Percentiles rank a stretch among this genome's conserved stretches.
These are phyloP conservation scores for Filosporella fistucella DNA, from an alignment of 495 filamentous ascomycete species.

Conservation along the genomic window DNA sequence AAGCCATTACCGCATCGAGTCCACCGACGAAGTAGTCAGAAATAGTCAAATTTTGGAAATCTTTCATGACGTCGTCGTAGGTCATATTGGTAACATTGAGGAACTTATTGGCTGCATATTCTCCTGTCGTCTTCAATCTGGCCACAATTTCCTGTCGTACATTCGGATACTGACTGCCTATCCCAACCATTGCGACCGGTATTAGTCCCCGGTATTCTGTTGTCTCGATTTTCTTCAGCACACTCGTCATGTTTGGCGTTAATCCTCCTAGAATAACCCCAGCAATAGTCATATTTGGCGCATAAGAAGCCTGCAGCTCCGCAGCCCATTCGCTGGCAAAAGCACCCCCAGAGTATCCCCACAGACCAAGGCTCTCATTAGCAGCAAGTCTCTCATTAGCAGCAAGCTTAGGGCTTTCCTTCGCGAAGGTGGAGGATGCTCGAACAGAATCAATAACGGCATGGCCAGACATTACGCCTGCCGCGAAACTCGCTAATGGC, in stretches of 20 bases:
- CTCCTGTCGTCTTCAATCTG: not conserved
- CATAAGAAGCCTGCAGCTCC: slow-evolving; percentile 45
- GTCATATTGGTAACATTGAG: slow-evolving; percentile 24
- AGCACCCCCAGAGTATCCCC: slow-evolving; percentile 53
- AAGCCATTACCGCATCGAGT: slow-evolving; percentile 21
- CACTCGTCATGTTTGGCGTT: slow-evolving; percentile 25
- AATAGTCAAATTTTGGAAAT: slow-evolving; percentile 29
- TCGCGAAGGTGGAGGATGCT: too few relatives aligned
- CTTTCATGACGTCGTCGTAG: slow-evolving; percentile 19
- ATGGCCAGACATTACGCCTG: slow-evolving; percentile 38
- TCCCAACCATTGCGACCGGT: not conserved
- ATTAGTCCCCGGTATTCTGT: slow-evolving; percentile 1
- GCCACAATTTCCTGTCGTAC: not conserved
- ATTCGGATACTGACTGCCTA: not conserved
- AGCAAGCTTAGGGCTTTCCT: slow-evolving; percentile 16
- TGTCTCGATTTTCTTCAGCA: not conserved
- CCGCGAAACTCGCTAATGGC: slow-evolving; percentile 33
- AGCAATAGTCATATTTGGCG: slow-evolving; percentile 45
- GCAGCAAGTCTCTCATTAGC: slow-evolving; percentile 1
- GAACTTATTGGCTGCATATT: slow-evolving; percentile 25
- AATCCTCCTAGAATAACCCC: slow-evolving; percentile 47
- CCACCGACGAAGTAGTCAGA: slow-evolving; percentile 36
- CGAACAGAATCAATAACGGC: slow-evolving; percentile 41
- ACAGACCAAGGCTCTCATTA: slow-evolving; percentile 30
- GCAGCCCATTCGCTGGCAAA: slow-evolving; percentile 49